Evolutionary conservation across 2,329 filamentous ascomycete species (phyloP).

Genomic region (Malbranchea cinnamomea): DNA sequence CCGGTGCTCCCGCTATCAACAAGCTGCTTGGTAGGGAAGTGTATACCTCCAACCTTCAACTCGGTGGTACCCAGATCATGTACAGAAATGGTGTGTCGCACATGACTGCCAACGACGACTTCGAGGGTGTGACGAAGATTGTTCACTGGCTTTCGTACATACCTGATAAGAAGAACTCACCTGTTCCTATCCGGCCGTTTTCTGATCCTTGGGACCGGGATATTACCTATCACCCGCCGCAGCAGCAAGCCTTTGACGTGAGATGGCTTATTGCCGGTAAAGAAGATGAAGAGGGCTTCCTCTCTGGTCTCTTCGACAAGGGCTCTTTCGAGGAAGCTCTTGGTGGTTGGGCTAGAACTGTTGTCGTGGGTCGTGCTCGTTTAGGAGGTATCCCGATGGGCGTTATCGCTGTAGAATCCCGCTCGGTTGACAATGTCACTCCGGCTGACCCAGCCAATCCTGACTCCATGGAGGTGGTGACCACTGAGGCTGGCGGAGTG

Average conservation of each 20-base stretch:
- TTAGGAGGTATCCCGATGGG: conserved; percentile 95
- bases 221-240: conserved; percentile 61
- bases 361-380: conserved; percentile 89
- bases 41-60: conserved; percentile 96
- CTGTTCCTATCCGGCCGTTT: conserved; percentile 80
- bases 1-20: conserved; percentile 93
- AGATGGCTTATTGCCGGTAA: conserved; percentile 85
- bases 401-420: conserved; percentile 94
- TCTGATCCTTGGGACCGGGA: conserved; percentile 88
- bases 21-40: conserved; percentile 96
- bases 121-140: conserved; percentile 94
- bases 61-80: conserved; percentile 99
- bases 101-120: conserved; percentile 95
- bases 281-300: conserved; percentile 64
- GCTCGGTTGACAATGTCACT: conserved; percentile 89
- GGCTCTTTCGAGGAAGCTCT: conserved; percentile 94
- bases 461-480: conserved; percentile 91
- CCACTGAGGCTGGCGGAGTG: conserved; percentile 90
- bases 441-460: conserved; percentile 96
- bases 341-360: conserved; percentile 91
- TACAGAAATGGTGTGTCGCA: conserved; percentile 99
- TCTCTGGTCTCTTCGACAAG: conserved; percentile 87
- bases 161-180: conserved; percentile 84
- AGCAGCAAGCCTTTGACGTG: conserved; percentile 81
- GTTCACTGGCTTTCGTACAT: conserved; percentile 97